phyloP scores from a whole-genome alignment of 805 yeast species.

The Saturnispora ahearnii region DNA sequence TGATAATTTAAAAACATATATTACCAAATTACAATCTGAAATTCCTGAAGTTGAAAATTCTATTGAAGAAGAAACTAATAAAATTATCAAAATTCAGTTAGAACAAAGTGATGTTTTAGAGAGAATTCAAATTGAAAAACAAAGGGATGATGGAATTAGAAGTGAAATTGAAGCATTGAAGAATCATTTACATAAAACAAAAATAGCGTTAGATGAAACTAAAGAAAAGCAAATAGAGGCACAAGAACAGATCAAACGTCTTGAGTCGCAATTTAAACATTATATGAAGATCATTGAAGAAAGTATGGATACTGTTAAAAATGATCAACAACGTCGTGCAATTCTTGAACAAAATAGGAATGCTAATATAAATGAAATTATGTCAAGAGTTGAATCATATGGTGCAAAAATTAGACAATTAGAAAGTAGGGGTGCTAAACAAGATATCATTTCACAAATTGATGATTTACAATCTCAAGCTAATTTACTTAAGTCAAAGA shows the following conservation, averaged over 20 bases:
- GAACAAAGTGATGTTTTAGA: conserved; percentile 24
- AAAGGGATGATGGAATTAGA: conserved; percentile 55
- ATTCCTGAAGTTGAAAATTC: conserved; percentile 31
- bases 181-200: conserved; percentile 34
- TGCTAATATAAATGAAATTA: conserved; percentile 54
- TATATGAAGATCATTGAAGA: conserved; percentile 1
- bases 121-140: conserved; percentile 45
- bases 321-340: conserved; percentile 45
- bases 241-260: conserved; percentile 18
- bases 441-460: conserved; percentile 82
- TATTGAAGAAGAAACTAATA: conserved; percentile 17
- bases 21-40: conserved; percentile 28
- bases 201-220: conserved; percentile 45
- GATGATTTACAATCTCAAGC: conserved; percentile 90
- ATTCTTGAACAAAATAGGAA: conserved; percentile 55
- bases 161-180: conserved; percentile 65
- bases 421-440: conserved; percentile 68
- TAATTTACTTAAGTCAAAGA: conserved; percentile 63
- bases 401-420: conserved; percentile 54
- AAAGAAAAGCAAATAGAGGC: conserved; percentile 30
- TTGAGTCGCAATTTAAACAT: conserved; percentile 33
- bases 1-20: conserved; percentile 33
- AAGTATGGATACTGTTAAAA: conserved; percentile 46
- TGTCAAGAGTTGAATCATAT: conserved; percentile 47
- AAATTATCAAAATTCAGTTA: conserved; percentile 23